Percentiles rank a stretch among this genome's conserved stretches.
Conservation (phyloP, 495 filamentous ascomycete genomes). For the Sphaerosporella brunnea region DNA sequence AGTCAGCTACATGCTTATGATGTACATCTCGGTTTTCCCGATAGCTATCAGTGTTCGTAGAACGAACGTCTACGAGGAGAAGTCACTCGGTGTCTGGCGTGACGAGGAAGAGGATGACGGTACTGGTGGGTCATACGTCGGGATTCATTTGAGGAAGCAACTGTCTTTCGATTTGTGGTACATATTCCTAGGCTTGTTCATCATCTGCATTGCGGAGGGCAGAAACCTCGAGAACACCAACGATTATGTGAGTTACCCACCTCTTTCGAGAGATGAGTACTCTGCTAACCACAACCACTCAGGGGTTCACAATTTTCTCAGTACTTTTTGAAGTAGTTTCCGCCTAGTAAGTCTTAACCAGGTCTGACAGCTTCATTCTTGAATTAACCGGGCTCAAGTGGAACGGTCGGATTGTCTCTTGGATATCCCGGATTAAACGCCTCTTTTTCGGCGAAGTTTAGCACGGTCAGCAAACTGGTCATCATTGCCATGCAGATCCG, state of each 20-base stretch:
- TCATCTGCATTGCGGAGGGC: conserved; percentile 40
- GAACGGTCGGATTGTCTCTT: conserved; percentile 79
- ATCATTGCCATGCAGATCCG: conserved; percentile 88
- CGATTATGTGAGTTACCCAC: conserved; percentile 27
- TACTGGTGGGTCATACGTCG: conserved; percentile 32
- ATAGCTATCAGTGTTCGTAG: conserved; percentile 44
- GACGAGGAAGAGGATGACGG: conserved; percentile 27
- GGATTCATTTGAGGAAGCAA: conserved; percentile 42
- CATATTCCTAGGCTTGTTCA: conserved; percentile 44
- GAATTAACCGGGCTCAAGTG: conserved; percentile 35
- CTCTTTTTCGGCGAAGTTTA: conserved; percentile 65
- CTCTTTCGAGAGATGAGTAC: neutral
- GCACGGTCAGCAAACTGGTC: conserved; percentile 66
- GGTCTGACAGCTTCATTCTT: neutral
- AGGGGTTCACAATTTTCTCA: conserved; percentile 33
- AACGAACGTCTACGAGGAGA: conserved; percentile 66
- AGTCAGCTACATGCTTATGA: conserved; percentile 43
- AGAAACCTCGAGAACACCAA: conserved; percentile 32
- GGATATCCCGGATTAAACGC: conserved; percentile 59
- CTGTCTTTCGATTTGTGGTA: conserved; percentile 49
- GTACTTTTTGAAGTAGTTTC: conserved; percentile 37
- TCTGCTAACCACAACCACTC: neutral
- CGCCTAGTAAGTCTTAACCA: conserved; percentile 27
- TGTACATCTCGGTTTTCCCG: conserved; percentile 50
- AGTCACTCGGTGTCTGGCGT: conserved; percentile 47